Conservation (phyloP, 352 stramenopile species). For the Pythium angustatum region DNA sequence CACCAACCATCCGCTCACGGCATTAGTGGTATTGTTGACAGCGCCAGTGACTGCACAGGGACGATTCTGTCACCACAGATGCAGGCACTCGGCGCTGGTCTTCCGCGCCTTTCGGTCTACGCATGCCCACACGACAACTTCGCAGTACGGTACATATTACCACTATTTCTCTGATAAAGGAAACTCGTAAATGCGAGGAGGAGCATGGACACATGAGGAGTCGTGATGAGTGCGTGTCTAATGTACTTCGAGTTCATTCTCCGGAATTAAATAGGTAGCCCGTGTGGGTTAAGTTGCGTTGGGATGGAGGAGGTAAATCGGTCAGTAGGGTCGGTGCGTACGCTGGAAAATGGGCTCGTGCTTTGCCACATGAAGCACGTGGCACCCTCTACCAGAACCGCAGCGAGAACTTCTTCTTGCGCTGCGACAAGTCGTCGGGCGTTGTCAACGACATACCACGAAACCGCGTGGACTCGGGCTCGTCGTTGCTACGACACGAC, state of each 20-base stretch:
- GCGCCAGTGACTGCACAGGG: too few relatives aligned
- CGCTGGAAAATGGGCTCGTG: background rate
- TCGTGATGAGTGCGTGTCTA: background rate
- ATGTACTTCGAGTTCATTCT: slow-evolving; percentile 15
- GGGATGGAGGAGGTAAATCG: background rate
- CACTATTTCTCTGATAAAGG: too few relatives aligned
- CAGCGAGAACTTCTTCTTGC: slow-evolving; percentile 72
- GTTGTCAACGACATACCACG: slow-evolving; percentile 60
- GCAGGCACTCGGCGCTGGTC: too few relatives aligned
- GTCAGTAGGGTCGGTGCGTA: too few relatives aligned
- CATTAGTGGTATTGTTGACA: too few relatives aligned
- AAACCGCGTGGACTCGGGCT: slow-evolving; percentile 42
- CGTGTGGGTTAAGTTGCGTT: background rate
- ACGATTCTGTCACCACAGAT: too few relatives aligned
- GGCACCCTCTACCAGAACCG: slow-evolving; percentile 50
- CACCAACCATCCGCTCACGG: too few relatives aligned
- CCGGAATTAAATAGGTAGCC: slow-evolving; percentile 14
- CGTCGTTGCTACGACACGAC: slow-evolving; percentile 12
- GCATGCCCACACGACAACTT: too few relatives aligned
- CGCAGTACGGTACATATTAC: too few relatives aligned
- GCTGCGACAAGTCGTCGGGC: slow-evolving; percentile 46
- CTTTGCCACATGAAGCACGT: background rate
- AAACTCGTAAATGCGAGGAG: too few relatives aligned
- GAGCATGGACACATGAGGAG: background rate
- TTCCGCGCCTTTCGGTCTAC: too few relatives aligned